Percentiles rank a stretch among this genome's conserved stretches.
Evolutionary conservation across 1,139 yeast species (phyloP).

Genomic region (Kluyveromyces sp.): DNA sequence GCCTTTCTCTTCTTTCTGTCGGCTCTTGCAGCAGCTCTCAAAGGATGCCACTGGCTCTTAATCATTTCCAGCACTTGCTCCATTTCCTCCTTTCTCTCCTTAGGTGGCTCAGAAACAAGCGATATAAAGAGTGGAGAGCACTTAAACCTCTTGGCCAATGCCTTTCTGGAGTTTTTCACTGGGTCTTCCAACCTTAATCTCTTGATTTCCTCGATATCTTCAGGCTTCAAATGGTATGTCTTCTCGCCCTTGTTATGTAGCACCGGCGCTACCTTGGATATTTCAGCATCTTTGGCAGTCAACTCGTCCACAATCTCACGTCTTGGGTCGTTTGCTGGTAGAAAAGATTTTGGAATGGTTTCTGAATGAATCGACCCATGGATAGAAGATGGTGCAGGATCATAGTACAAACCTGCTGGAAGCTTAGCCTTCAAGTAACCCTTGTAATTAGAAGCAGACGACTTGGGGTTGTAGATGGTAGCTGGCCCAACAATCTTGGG

Average conservation of each 20-base stretch:
- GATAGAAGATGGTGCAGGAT: slow-evolving; percentile 27
- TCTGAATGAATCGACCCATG: slow-evolving; percentile 30
- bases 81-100: slow-evolving; percentile 39
- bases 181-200: slow-evolving; percentile 58
- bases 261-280: slow-evolving; percentile 21
- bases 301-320: slow-evolving; percentile 12
- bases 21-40: slow-evolving; percentile 39
- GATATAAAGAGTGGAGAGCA: slow-evolving; percentile 50
- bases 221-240: slow-evolving; percentile 53
- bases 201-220: slow-evolving; percentile 54
- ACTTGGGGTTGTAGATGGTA: slow-evolving; percentile 26
- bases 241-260: slow-evolving; percentile 32
- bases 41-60: slow-evolving; percentile 42
- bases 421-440: slow-evolving; percentile 27
- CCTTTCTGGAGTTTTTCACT: slow-evolving; percentile 54
- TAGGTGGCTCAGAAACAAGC: slow-evolving; percentile 40
- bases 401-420: slow-evolving; percentile 25
- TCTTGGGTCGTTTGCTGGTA: slow-evolving; percentile 26
- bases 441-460: slow-evolving; percentile 27
- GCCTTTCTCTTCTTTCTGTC: slow-evolving; percentile 52
- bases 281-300: slow-evolving; percentile 12
- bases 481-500: slow-evolving; percentile 22
- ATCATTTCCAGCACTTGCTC: slow-evolving; percentile 35
- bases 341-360: slow-evolving; percentile 28
- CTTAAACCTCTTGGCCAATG: slow-evolving; percentile 55